A percentile compares a stretch with the other conserved stretches of the same genome.
phyloP scores from a whole-genome alignment of 768 basidiomycete species.

The Tylopilus subfusipes region DNA sequence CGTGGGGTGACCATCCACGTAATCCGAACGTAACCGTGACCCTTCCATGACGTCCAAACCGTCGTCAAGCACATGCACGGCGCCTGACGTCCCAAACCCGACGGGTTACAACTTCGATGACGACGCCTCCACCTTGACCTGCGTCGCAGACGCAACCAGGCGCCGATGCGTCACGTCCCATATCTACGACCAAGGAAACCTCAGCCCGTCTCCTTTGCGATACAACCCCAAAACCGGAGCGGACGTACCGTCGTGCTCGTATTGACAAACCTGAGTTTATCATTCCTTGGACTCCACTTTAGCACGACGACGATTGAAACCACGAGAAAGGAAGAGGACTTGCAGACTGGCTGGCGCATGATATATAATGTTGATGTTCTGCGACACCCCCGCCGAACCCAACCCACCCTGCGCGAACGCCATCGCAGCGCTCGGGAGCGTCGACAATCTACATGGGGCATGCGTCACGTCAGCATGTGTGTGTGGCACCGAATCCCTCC shows the following conservation, averaged over 20 bases:
- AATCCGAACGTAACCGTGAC: too few relatives aligned
- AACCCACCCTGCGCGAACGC: conserved; percentile 32
- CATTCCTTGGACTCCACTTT: conserved; percentile 33
- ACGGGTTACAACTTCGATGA: conserved; percentile 15
- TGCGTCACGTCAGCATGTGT: background rate
- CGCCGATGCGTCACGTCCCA: conserved; percentile 39
- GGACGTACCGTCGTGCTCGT: conserved; percentile 35
- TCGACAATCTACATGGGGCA: conserved; percentile 36
- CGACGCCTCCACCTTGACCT: conserved; percentile 36
- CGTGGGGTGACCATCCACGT: too few relatives aligned
- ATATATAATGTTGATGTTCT: conserved; percentile 43
- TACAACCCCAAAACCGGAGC: too few relatives aligned
- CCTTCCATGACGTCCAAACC: too few relatives aligned
- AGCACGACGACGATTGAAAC: background rate
- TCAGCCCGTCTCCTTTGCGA: background rate
- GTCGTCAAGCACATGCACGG: background rate
- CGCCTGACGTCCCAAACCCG: too few relatives aligned
- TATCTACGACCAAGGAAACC: conserved; percentile 30
- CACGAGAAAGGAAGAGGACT: conserved; percentile 11
- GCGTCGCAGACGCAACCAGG: conserved; percentile 42
- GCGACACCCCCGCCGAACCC: conserved; percentile 39
- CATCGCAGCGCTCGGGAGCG: conserved; percentile 36
- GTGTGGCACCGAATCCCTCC: background rate
- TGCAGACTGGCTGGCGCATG: conserved; percentile 41
- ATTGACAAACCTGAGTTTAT: conserved; percentile 41